Base-by-base conservation (phyloP, 495 filamentous ascomycete species). In the Xylaria flabelliformis region DNA sequence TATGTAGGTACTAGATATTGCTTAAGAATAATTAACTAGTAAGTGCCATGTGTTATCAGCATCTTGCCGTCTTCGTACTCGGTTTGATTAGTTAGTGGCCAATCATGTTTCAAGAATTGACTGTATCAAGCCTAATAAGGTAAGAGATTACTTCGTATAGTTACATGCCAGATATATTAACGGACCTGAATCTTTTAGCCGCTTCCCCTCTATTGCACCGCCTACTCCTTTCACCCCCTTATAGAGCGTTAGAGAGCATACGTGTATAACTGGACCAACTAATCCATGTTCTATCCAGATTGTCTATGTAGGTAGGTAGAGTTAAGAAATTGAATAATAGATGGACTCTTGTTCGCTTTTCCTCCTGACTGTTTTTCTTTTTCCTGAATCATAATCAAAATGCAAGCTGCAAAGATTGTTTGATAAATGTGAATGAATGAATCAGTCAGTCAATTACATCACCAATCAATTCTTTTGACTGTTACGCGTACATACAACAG, bases 41-140 rank as follows among this genome's bases (percentile, higher is more conserved):
- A 39, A 8, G 4, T 39, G 36, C 34, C 34, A 4, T 36, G 34
- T 36, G 34, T 39, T 39, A 39, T 39, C 36, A 39, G 36, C 36
- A 34, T 56, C 50, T 26, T 44, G 1, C 13, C 32, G 24, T 61
- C 15, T 69, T 69, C 67, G 56, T 70, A 63, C 68, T 70, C 58
- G 68, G 58, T 17, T 63, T 53, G 19, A 6, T 4, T 51, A 51
- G 32, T 4, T 51, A 51, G 32, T 3, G 6, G 42, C 70, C 70
- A 72, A 72, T 72, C 62, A 67, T 26, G 19, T 39, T 5, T 2
- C 19, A 4, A 34, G n/a, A n/a, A 61, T 39, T 34, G 1, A 41
- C 62, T 48, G 62, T 61, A 12, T 64, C 62, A 36, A 36, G 62
- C 69, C 63, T n/a, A 46, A 72, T 59, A 29, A 48, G 70, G 70